phyloP scores from a whole-genome alignment of 148 eudicot species.

The Simmondsia chinensis region DNA sequence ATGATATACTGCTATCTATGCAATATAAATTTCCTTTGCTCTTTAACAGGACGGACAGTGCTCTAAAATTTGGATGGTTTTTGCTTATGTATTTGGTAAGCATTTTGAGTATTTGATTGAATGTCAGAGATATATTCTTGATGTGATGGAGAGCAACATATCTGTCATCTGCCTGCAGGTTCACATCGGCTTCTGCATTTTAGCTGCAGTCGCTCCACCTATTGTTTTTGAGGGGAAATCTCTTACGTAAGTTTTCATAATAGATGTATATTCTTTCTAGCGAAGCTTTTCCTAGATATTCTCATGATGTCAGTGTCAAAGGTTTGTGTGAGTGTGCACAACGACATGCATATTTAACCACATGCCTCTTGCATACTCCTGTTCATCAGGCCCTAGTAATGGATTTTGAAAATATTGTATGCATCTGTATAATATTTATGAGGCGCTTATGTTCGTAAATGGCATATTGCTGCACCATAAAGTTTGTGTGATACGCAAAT shows the following conservation, averaged over 20 bases:
- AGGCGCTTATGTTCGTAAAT: no score
- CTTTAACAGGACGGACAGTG: conserved; percentile 76
- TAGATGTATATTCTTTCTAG: not conserved
- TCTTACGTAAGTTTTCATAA: conserved; percentile 54
- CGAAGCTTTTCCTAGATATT: no score
- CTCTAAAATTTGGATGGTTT: conserved; percentile 78
- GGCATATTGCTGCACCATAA: no score
- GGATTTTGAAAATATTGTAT: no score
- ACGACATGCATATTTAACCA: no score
- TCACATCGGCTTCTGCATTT: conserved; percentile 78
- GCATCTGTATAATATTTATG: no score
- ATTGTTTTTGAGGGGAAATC: conserved; percentile 76
- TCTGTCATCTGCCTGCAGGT: conserved; percentile 32
- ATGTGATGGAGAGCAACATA: conserved; percentile 3
- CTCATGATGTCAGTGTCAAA: no score
- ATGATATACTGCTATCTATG: no score
- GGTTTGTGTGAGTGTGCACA: no score
- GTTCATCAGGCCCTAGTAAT: no score
- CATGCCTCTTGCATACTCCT: no score
- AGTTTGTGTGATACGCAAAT: no score
- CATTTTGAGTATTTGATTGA: conserved; percentile 1
- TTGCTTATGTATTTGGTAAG: conserved; percentile 70
- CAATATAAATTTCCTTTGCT: not conserved
- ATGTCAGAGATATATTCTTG: not conserved
- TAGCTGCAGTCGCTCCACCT: conserved; percentile 89